Base-by-base conservation (phyloP, 352 stramenopile species). In the Globisporangium solare region DNA sequence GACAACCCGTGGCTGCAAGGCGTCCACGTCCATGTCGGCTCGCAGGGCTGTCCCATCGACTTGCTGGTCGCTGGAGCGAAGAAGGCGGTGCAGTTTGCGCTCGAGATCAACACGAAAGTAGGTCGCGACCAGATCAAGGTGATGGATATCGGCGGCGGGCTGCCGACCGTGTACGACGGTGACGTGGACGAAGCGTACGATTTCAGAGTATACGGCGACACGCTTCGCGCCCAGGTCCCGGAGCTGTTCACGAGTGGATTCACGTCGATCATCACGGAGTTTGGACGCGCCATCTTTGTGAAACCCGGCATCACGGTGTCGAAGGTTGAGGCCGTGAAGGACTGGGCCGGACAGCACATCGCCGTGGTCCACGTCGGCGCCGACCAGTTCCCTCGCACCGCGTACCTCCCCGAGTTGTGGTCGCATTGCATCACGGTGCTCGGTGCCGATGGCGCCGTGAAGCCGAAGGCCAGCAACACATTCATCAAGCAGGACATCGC, bases 131-230 rank as follows among this genome's bases (percentile, higher is more conserved):
- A 92, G 51, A 77, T 98, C 37, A 47, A 59, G 17, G 73, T 88
- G 32, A 62, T 97, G 24, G 90, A 98, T 63, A 97, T 98, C 63
- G 92, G 92, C n/a, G 92, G 92, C 37, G 92, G 92, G 6, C 68
- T 98, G 60, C 80, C 86, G 0, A 95, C 85, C 0, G 82, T 96
- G 45, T 97, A 97, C 60, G 74, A 89, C 47, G 86, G 83, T 13
- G 77, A 83, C 37, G 67, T 67, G 11, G 40, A 68, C 1, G 81
- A 87, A 51, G 80, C 86, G 0, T 83, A 93, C 46, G 74, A 81
- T 47, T 97, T 97, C 52, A 57, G 75, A 2, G 74, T 88, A 27
- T 98, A 98, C 68, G 76, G 80, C 11, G 66, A 74, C 35, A 67
- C 67, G 0, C 63, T 98, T 17, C 73, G 69, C n/a, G 46, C 67